phyloP scores from a whole-genome alignment of 179 eudicot genomes.

The Pouteria campechiana region DNA sequence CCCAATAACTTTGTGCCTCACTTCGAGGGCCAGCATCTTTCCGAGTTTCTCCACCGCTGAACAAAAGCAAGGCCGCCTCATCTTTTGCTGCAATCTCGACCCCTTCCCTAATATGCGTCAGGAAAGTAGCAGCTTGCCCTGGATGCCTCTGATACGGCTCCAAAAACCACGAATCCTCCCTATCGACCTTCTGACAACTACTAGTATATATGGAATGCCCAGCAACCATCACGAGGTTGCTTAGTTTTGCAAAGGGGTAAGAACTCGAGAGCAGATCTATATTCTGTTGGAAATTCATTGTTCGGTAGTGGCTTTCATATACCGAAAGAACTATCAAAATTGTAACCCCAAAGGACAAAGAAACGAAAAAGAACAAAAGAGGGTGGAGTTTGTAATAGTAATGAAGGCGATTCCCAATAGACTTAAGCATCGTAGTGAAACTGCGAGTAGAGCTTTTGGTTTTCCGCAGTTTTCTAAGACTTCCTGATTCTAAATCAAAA shows the following conservation, averaged over 20 bases:
- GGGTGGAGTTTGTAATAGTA: conserved; percentile 63
- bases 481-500: conserved; percentile 74
- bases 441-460: conserved; percentile 22
- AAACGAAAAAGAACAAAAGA: conserved; percentile 29
- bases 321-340: conserved; percentile 33
- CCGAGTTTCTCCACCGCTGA: conserved; percentile 97
- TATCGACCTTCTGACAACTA: conserved; percentile 72
- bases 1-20: conserved; percentile 98
- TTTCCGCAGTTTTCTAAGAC: conserved; percentile 40
- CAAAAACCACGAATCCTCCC: conserved; percentile 86
- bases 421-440: conserved; percentile 45
- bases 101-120: conserved; percentile 73
- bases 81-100: conserved; percentile 61
- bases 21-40: conserved; percentile 97
- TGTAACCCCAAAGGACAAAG: conserved; percentile 43
- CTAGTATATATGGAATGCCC: conserved; percentile 97
- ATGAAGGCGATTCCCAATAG: conserved; percentile 28
- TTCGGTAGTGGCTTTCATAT: conserved; percentile 23
- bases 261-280: conserved; percentile 10
- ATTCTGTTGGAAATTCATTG: conserved; percentile 20
- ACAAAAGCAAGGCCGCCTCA: conserved; percentile 64
- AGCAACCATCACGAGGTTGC: conserved; percentile 93
- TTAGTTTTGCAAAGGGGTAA: conserved; percentile 52
- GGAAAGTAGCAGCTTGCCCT: conserved; percentile 88
- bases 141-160: conserved; percentile 89